Percentiles rank a stretch among this genome's conserved stretches.
phyloP scores from a whole-genome alignment of 1,284 basidiomycete genomes.

The Ustilago vetiveriae region DNA sequence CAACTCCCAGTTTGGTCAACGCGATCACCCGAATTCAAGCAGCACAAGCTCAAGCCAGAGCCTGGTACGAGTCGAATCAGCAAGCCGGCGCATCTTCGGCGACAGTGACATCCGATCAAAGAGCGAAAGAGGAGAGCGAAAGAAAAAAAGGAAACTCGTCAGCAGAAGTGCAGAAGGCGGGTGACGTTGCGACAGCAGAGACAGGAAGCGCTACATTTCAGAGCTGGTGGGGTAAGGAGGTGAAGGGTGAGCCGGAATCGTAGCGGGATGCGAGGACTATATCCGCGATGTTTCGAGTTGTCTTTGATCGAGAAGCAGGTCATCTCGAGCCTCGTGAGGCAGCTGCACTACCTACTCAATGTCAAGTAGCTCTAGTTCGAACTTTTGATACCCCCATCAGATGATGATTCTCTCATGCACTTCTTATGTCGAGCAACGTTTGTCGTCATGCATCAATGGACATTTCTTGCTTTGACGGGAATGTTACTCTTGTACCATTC shows the following conservation, averaged over 20 bases:
- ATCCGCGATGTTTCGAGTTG: no score
- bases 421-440: neutral
- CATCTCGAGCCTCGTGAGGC: neutral
- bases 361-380: neutral
- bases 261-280: no score
- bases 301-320: neutral
- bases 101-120: neutral
- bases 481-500: neutral
- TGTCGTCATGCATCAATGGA: conserved; percentile 16
- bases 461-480: neutral
- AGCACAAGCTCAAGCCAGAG: conserved; percentile 55
- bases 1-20: conserved; percentile 57
- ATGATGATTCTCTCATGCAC: conserved; percentile 4
- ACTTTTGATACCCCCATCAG: neutral
- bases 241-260: conserved; percentile 20
- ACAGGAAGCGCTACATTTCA: conserved; percentile 11
- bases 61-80: conserved; percentile 33
- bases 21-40: conserved; percentile 58
- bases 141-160: neutral
- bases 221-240: conserved; percentile 43
- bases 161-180: neutral
- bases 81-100: conserved; percentile 1
- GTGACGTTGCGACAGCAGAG: neutral
- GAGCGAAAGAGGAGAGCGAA: neutral
- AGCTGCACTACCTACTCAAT: neutral